Evolutionary conservation across 2,329 filamentous ascomycete genomes (phyloP).

Genomic region (Stagonosporopsis chrysanthemi): DNA sequence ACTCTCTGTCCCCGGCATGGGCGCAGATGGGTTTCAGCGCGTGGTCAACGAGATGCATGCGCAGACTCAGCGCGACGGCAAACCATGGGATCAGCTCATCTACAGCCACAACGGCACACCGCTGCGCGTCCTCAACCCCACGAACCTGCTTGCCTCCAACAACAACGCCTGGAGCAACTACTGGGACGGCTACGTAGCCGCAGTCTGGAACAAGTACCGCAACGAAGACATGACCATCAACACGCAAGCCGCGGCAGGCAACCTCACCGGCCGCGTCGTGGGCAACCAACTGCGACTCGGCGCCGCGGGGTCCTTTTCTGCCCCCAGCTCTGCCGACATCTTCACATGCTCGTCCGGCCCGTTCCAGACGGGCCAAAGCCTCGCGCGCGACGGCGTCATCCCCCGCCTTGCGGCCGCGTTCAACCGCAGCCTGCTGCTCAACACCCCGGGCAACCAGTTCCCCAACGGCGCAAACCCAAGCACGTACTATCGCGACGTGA

Average conservation of each 20-base stretch:
- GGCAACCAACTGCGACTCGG: constrained; percentile 53
- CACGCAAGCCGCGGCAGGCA: constrained; percentile 68
- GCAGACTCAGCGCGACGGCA: constrained; percentile 64
- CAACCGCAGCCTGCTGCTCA: constrained; percentile 74
- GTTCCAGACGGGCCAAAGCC: constrained; percentile 58
- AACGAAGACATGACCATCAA: constrained; percentile 63
- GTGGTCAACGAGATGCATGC: constrained; percentile 62
- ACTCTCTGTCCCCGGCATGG: constrained; percentile 64
- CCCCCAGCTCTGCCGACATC: constrained; percentile 68
- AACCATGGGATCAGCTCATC: constrained; percentile 67
- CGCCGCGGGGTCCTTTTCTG: constrained; percentile 58
- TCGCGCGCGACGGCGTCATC: constrained; percentile 65
- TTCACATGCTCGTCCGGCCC: constrained; percentile 71
- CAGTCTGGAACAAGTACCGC: constrained; percentile 60
- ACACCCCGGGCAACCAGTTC: constrained; percentile 44
- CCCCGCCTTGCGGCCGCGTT: constrained; percentile 79
- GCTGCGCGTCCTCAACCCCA: constrained; percentile 54
- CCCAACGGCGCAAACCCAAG: constrained; percentile 44
- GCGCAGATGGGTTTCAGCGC: constrained; percentile 62
- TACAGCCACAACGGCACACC: constrained; percentile 49
- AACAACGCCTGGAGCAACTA: constrained; percentile 59
- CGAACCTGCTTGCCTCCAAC: constrained; percentile 57
- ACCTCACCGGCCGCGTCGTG: constrained; percentile 59
- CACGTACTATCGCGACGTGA: constrained; percentile 46
- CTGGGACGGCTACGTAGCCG: constrained; percentile 60